Base-by-base conservation (phyloP, 2,329 filamentous ascomycete species). In the Neopestalotiopsis sp. region DNA sequence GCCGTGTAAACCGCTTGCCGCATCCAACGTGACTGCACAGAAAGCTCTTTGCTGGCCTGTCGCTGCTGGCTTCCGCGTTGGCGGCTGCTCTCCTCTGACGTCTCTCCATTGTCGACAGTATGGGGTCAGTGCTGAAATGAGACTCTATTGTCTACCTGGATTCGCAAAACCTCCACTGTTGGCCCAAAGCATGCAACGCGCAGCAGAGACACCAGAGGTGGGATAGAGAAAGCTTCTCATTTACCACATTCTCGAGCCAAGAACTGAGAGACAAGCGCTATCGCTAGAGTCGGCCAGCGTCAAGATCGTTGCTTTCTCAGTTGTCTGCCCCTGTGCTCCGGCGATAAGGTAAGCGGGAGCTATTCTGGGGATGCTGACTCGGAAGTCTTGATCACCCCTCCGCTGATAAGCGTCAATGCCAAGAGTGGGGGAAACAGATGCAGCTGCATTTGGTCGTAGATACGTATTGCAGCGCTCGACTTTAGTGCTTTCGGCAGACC, bases 1-100 rank as follows among this genome's bases (percentile, higher is more conserved):
- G 83, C 7, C 88, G 81, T 30, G 86, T 87, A 74, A 89, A 90
- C 17, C 81, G 80, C 74, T 88, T 87, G 61, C 76, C 79, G 71
- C 87, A 89, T 38, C 80, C 82, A 7, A 81, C 77, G 72, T 82
- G 81, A 52, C 77, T 77, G 71, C 87, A 88, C 17, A 68, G 58
- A 59, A 75, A 75, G 7, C 60, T 40, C 56, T 69, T 64, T 13
- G 67, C 52, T 58, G 56, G 65, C 30, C 69, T 65, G 30, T 42
- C 58, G 30, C 66, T 72, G 30, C 66, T 72, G 38, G 57, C 67
- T 61, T 70, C 69, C 67, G n/a, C 52, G 14, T n/a, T 57, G 32
- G 64, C 42, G 30, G 56, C n/a, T 61, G 56, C n/a, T 61, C 63
- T 71, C 52, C 69, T 67, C 67, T 71, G 71, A 40, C 68, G 56